Conservation (phyloP, 805 yeast species). For the Candida suzukii region DNA sequence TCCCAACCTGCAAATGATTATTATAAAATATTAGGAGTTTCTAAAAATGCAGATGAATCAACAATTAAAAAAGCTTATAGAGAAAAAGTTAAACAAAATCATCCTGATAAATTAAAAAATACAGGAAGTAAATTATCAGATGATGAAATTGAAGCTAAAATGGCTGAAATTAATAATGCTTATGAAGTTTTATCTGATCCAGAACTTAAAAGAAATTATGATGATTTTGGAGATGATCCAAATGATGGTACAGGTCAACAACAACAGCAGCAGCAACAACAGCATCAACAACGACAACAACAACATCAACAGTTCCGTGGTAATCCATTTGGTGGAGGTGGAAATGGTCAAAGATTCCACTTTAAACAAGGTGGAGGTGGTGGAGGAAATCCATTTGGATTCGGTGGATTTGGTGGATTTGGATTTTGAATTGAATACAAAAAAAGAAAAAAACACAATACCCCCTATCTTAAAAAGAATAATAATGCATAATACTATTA, state of each 20-base stretch:
- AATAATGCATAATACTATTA: too few relatives aligned
- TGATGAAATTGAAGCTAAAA: slow-evolving; percentile 69
- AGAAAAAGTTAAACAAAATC: slow-evolving; percentile 68
- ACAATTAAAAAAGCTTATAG: slow-evolving; percentile 80
- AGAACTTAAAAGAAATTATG: slow-evolving; percentile 59
- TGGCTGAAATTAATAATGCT: slow-evolving; percentile 91
- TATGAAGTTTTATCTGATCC: slow-evolving; percentile 76
- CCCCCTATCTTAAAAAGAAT: too few relatives aligned
- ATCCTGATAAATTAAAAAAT: slow-evolving; percentile 81
- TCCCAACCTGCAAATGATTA: slow-evolving; percentile 45
- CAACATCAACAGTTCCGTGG: slow-evolving; percentile 5
- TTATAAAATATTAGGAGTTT: slow-evolving; percentile 69
- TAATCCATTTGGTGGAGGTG: slow-evolving; percentile 6
- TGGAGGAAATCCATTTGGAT: slow-evolving; percentile 4
- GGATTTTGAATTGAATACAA: too few relatives aligned
- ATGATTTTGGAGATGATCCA: slow-evolving; percentile 27
- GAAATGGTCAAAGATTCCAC: slow-evolving; percentile 5
- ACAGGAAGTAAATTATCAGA: slow-evolving; percentile 45
- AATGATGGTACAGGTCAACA: slow-evolving; percentile 10
- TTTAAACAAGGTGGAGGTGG: slow-evolving; percentile 3
- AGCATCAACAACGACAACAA: slow-evolving; percentile 1
- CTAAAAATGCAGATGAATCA: slow-evolving; percentile 57
- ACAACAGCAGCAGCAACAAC: slow-evolving; percentile 6
- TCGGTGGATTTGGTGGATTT: not conserved
- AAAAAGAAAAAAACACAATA: too few relatives aligned